Evolutionary conservation across 1,284 basidiomycete genomes (phyloP).

Genomic region (Polyporus tsugae): DNA sequence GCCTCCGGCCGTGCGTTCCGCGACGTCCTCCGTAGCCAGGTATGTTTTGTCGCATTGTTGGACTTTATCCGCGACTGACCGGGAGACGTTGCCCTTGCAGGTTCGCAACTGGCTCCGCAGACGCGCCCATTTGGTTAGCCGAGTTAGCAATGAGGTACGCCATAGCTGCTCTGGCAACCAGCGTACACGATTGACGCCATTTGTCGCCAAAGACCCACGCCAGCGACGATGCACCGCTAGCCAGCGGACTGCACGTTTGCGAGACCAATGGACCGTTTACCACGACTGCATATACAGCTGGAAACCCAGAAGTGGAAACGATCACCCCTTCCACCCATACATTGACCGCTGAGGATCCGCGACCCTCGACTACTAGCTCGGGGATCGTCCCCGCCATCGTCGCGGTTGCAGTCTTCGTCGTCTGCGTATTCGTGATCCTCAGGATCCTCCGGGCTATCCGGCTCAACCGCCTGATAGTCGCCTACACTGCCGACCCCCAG

Average conservation of each 20-base stretch:
- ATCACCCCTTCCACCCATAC: neutral
- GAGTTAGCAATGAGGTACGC: neutral
- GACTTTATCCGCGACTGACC: neutral
- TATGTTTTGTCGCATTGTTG: neutral
- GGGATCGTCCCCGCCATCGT: conserved; percentile 12
- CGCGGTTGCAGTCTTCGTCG: conserved; percentile 14
- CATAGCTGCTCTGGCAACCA: neutral
- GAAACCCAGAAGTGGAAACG: neutral
- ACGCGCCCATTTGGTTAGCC: too few species aligned
- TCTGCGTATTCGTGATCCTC: conserved; percentile 5
- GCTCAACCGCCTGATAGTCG: neutral
- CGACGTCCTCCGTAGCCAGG: neutral
- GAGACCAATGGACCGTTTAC: neutral
- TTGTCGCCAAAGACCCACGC: neutral
- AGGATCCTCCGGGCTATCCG: neutral
- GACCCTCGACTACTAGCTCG: neutral
- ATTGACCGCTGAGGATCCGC: too few species aligned
- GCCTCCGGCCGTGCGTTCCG: neutral
- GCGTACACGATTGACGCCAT: neutral
- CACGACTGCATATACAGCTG: neutral
- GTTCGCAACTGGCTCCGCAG: neutral
- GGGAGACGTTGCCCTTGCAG: neutral
- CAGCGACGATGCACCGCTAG: neutral
- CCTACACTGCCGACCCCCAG: neutral
- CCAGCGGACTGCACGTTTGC: too few species aligned